Base-by-base conservation (phyloP, 306 rosid species). In the Astragalus membranaceus region DNA sequence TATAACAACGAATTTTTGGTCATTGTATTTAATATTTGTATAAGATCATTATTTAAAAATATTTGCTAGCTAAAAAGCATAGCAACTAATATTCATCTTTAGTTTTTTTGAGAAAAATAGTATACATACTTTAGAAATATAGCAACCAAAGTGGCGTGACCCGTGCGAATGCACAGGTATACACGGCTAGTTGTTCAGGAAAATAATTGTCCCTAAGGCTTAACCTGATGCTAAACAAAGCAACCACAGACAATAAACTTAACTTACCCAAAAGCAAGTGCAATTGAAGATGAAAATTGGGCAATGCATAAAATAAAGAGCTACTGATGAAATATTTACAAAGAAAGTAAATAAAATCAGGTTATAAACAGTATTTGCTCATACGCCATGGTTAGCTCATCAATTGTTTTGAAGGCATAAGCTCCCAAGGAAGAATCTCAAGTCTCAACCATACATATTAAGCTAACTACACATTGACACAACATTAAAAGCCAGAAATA, bases 371-470 rank as follows among this genome's bases (percentile, higher is more conserved):
- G 32, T 12, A 64, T 20, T 60, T 72, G 36, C 5, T 26, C 26
- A 60, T 53, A 69, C 16, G 23, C 7, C 47, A 44, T 1, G 5
- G 8, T 37, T 53, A 62, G 12, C 59, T 73, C 44, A n/a, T 61
- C 77, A 63, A 50, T 61, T 63, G 64, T 56, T 67, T 17, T 73
- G 54, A 73, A 64, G 5, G 63, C 69, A 36, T 50, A 57, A 67
- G 42, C 64, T 57, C 15, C 58, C 17, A 56, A 8, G 29, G 20
- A 70, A 35, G 13, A n/a, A n/a, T n/a, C n/a, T n/a, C n/a, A 20
- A 37, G 44, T 37, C 2, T 46, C 59, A 64, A 11, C 42, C 51
- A 59, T 64, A 72, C 35, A 69, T 15, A 57, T 50, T 57, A 67
- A 54, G 41, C 33, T 63, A 73, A 70, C 35, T 44, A 64, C 73